A percentile compares a stretch with the other conserved stretches of the same genome.
Conservation (phyloP, 805 yeast species). For the Hanseniaspora mollemarum region DNA sequence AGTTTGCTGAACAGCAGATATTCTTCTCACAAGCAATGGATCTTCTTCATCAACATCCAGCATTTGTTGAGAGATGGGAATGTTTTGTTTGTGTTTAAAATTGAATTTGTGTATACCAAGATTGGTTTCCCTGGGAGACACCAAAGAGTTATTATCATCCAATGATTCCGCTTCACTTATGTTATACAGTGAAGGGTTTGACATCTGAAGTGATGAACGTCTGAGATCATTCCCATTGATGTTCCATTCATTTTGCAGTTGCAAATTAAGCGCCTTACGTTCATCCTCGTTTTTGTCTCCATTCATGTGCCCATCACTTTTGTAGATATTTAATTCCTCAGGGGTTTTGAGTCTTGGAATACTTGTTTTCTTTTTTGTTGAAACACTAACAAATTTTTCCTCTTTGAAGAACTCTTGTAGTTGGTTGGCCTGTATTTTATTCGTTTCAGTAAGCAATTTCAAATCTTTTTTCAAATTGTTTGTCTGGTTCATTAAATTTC, state of each 20-base stretch:
- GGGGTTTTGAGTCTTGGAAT: conserved; percentile 19
- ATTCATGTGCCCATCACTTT: conserved; percentile 27
- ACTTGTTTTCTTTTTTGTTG: conserved; percentile 20
- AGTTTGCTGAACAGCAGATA: not conserved
- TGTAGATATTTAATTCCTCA: conserved; percentile 25
- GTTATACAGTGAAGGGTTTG: not conserved
- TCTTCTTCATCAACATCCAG: conserved; percentile 11
- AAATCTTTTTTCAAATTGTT: not conserved
- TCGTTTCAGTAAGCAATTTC: conserved; percentile 10
- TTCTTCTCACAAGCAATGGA: conserved; percentile 8
- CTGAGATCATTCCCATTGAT: not conserved
- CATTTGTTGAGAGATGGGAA: conserved; percentile 2
- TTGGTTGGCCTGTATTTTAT: conserved; percentile 15
- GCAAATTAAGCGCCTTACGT: conserved; percentile 23
- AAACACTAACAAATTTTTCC: not conserved
- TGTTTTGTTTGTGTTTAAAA: conserved; percentile 11
- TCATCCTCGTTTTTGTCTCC: conserved; percentile 24
- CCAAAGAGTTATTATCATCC: not conserved
- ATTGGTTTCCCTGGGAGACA: not conserved
- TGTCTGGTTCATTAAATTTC: not conserved
- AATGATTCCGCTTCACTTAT: conserved; percentile 4
- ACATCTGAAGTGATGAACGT: not conserved
- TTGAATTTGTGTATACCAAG: not conserved
- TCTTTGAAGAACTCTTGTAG: conserved; percentile 18
- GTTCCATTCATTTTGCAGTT: conserved; percentile 25